These are phyloP conservation scores for Musa itinerans DNA, from an alignment of 176 grass and related monocot species.

Conservation along the genomic window DNA sequence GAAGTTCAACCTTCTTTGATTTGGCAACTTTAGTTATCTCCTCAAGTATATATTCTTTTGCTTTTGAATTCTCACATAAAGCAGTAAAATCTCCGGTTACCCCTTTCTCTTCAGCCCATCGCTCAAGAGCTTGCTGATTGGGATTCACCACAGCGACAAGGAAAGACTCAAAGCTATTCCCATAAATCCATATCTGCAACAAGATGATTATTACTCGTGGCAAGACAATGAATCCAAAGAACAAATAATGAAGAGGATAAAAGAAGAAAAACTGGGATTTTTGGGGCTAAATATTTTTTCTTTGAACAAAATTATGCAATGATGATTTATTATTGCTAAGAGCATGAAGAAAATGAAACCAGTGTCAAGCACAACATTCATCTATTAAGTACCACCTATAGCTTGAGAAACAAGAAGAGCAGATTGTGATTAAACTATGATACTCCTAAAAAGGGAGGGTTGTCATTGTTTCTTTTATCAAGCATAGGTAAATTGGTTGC, in stretches of 20 bases:
- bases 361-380: too few species aligned
- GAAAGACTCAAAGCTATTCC: constrained; percentile 85
- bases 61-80: constrained; percentile 47
- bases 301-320: too few species aligned
- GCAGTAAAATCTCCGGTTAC: constrained; percentile 30
- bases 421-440: too few species aligned
- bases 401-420: too few species aligned
- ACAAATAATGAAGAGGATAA: not conserved
- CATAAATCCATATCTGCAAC: constrained; percentile 85
- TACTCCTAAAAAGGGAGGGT: too few species aligned
- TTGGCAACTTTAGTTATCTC: constrained; percentile 56
- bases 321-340: too few species aligned
- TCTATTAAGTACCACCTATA: too few species aligned
- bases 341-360: too few species aligned
- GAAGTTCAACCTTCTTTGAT: constrained; percentile 59
- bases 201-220: not conserved
- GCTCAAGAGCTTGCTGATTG: constrained; percentile 53
- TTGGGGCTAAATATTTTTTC: too few species aligned
- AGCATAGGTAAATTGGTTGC: too few species aligned
- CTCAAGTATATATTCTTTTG: constrained; percentile 59
- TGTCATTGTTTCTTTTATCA: too few species aligned
- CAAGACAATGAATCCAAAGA: not conserved
- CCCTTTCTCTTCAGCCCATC: constrained; percentile 57
- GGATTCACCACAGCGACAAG: constrained; percentile 75
- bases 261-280: too few species aligned